Conservation (phyloP, 2,329 filamentous ascomycete species). For the Amylocarpus encephaloides region DNA sequence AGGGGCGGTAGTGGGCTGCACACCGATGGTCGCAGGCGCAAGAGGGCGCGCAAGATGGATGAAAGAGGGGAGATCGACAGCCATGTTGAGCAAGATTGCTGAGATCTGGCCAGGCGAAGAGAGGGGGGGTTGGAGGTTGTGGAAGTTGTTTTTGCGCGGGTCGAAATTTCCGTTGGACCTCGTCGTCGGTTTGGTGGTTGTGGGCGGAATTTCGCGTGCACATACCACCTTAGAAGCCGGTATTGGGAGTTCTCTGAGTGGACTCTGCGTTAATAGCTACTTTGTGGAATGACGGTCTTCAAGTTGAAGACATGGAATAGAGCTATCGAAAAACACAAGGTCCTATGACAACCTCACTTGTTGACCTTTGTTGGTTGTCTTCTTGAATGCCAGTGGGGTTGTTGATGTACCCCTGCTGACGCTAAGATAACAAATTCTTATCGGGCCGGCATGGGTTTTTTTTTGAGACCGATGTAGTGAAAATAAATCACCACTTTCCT, state of each 20-base stretch:
- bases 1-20: constrained; percentile 81
- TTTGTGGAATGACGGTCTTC: too few relatives aligned
- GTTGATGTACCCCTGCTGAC: constrained; percentile 26
- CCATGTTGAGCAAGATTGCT: constrained; percentile 58
- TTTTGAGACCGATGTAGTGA: neutral
- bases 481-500: neutral
- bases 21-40: constrained; percentile 71
- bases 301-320: too few relatives aligned
- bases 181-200: constrained; percentile 5
- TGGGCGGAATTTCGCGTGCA: constrained; percentile 4
- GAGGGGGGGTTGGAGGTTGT: constrained; percentile 7
- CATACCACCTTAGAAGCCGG: neutral
- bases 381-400: neutral
- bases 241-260: neutral
- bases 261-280: neutral
- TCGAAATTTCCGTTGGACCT: constrained; percentile 13
- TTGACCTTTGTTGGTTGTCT: neutral
- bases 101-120: constrained; percentile 11
- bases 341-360: neutral
- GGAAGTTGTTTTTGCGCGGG: constrained; percentile 3
- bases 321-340: neutral
- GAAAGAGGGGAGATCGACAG: constrained; percentile 70
- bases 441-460: neutral
- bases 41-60: constrained; percentile 91
- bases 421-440: constrained; percentile 42